Evolutionary conservation across 129 eudicot species (phyloP).

Genomic region (Arctium lappa): DNA sequence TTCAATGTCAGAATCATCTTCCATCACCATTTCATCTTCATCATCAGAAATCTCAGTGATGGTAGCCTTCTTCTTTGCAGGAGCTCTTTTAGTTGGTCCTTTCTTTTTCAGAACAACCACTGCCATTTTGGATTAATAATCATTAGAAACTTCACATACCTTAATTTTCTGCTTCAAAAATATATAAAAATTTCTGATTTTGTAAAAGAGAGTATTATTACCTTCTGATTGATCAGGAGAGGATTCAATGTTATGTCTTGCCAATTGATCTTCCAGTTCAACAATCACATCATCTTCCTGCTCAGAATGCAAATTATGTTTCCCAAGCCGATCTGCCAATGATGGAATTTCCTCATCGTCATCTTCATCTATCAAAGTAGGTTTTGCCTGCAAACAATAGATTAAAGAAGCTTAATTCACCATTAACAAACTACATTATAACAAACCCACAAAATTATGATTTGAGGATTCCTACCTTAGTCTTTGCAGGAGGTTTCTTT

Average conservation of each 20-base stretch:
- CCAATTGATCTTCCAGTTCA: constrained; percentile 63
- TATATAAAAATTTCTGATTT: not conserved
- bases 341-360: constrained; percentile 48
- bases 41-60: constrained; percentile 43
- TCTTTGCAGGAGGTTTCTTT: constrained; percentile 77
- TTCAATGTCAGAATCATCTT: constrained; percentile 47
- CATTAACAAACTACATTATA: not conserved
- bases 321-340: constrained; percentile 64
- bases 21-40: constrained; percentile 39
- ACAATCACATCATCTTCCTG: constrained; percentile 47
- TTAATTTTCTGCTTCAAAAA: not conserved
- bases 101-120: constrained; percentile 46
- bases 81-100: constrained; percentile 49
- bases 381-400: constrained; percentile 41
- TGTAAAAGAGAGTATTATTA: constrained; percentile 2
- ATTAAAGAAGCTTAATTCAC: not conserved
- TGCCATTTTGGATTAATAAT: constrained; percentile 28
- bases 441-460: not conserved
- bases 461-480: constrained; percentile 37
- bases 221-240: constrained; percentile 84
- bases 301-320: constrained; percentile 26
- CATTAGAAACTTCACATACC: not conserved
- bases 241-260: constrained; percentile 68
- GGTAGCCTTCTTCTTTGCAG: constrained; percentile 45
- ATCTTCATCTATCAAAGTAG: constrained; percentile 33